Base-by-base conservation (phyloP, 768 basidiomycete species). In the Lentinus tigrinus region DNA sequence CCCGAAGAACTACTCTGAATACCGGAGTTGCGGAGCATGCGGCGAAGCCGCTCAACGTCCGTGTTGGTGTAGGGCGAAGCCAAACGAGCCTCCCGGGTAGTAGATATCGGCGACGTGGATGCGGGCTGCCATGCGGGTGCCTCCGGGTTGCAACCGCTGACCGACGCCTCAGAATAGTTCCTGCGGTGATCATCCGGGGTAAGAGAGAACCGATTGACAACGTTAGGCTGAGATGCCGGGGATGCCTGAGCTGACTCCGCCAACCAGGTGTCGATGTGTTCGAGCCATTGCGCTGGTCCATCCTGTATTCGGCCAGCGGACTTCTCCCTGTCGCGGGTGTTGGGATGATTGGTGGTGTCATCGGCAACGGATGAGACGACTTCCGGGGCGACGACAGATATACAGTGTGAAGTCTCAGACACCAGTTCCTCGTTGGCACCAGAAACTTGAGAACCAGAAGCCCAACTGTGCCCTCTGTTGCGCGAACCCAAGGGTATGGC, bases 181-280 rank as follows among this genome's bases (percentile, higher is more conserved):
- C 31, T 11, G 6, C 11, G 31, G 31, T 31, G 31, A 31, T 11
- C 31, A 1, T 31, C 11, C 31, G 31, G 31, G 7, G 31, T 31
- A 31, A 31, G 31, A 31, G 31, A 31, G 31, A 11, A n/a, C n/a
- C n/a, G n/a, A n/a, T n/a, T n/a, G n/a, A n/a, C n/a, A n/a, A n/a
- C n/a, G n/a, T n/a, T n/a, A 5, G 16, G 40, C 40, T 42, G 13
- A 17, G 9, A 8, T 23, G 31, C 11, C 27, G 42, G 49, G 11
- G 48, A 39, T 9, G 36, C 28, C 46, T 53, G 48, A 48, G 24
- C 14, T 2, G 53, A 50, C 3, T 51, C 34, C 17, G 28, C 60
- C 36, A 56, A n/a, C 60, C 60, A 61, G 13, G 55, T 31, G 42
- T 48, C 36, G 14, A 61, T 52, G n/a, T 55, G 60, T n/a, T 49